phyloP scores from a whole-genome alignment of 164 flowering plant genomes.

The Akebia trifoliata region DNA sequence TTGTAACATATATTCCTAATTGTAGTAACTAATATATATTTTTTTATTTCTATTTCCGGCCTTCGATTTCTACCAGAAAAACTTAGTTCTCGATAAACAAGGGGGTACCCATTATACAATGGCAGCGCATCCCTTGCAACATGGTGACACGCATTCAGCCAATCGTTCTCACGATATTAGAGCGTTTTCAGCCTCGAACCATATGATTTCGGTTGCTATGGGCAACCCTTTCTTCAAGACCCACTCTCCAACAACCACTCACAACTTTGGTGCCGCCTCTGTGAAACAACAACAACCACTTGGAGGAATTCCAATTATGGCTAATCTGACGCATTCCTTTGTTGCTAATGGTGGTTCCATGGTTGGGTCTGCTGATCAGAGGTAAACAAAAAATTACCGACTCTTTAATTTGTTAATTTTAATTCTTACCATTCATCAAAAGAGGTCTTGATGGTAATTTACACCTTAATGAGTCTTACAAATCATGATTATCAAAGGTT shows the following conservation, averaged over 20 bases:
- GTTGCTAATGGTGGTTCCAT: conserved; percentile 25
- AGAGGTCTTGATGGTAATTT: too few species aligned
- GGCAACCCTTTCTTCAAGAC: conserved; percentile 41
- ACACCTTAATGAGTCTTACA: too few species aligned
- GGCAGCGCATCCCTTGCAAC: conserved; percentile 32
- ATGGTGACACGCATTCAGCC: conserved; percentile 22
- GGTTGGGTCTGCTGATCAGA: conserved; percentile 36
- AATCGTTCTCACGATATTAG: conserved; percentile 33
- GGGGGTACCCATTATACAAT: conserved; percentile 28
- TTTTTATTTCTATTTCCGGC: not conserved
- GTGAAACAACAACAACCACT: conserved; percentile 38
- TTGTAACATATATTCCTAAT: not conserved
- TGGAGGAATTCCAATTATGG: conserved; percentile 44
- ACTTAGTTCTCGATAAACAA: conserved; percentile 31
- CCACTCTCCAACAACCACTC: conserved; percentile 32
- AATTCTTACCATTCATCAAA: too few species aligned
- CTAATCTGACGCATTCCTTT: conserved; percentile 24
- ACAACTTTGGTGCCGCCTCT: conserved; percentile 22
- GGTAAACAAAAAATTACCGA: conserved; percentile 27
- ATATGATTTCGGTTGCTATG: conserved; percentile 34
- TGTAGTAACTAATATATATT: conserved; percentile 1
- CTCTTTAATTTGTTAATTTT: not conserved
- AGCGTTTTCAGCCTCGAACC: conserved; percentile 35
- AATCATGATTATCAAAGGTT: too few species aligned
- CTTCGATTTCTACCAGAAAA: conserved; percentile 25